These are phyloP conservation scores for Trametes versicolor DNA, from an alignment of 1,284 basidiomycete species.

Conservation along the genomic window DNA sequence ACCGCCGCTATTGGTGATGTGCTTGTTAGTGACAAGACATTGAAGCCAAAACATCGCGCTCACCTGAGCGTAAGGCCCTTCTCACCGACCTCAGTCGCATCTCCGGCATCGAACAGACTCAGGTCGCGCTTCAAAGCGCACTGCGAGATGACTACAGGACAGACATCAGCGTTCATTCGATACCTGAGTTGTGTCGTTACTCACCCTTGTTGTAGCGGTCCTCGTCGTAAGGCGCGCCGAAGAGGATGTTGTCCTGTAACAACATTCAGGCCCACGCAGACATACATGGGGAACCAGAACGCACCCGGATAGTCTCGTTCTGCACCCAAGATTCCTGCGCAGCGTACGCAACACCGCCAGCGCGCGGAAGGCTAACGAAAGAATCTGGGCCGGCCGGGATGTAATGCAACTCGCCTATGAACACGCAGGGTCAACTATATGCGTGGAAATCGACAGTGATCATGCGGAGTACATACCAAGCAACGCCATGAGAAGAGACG, in stretches of 20 bases:
- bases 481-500: constrained; percentile 63
- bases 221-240: constrained; percentile 54
- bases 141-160: constrained; percentile 61
- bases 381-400: constrained; percentile 61
- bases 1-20: constrained; percentile 64
- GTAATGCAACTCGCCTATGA: constrained; percentile 66
- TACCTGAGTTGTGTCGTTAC: neutral
- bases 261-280: neutral
- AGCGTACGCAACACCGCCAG: constrained; percentile 74
- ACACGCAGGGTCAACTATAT: constrained; percentile 25
- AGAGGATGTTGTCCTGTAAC: constrained; percentile 53
- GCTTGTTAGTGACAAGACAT: constrained; percentile 8
- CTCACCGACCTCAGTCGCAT: constrained; percentile 77
- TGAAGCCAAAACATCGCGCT: neutral
- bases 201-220: constrained; percentile 54
- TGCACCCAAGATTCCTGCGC: constrained; percentile 78
- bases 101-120: constrained; percentile 74
- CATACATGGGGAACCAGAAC: neutral
- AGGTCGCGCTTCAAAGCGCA: constrained; percentile 74
- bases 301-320: constrained; percentile 50
- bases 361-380: constrained; percentile 73
- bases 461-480: constrained; percentile 46
- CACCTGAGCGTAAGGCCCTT: constrained; percentile 66
- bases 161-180: neutral
- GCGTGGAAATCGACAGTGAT: constrained; percentile 1